These are phyloP conservation scores for Raffaelea ambrosiae DNA, from an alignment of 2,329 filamentous ascomycete genomes.

Conservation along the genomic window DNA sequence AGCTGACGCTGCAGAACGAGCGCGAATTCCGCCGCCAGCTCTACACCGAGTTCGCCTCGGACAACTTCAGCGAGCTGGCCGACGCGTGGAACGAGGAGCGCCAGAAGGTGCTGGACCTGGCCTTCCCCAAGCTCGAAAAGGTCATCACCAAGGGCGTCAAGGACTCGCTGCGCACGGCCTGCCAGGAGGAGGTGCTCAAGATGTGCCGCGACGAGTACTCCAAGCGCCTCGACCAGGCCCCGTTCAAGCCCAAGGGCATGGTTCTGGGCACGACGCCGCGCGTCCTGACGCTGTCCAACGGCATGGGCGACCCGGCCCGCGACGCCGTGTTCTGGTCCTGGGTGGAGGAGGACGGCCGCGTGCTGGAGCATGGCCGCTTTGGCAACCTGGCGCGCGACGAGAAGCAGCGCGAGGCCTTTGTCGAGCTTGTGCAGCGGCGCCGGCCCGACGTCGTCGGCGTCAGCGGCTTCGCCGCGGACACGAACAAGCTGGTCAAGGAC, in stretches of 20 bases:
- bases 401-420: conserved; percentile 59
- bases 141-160: conserved; percentile 89
- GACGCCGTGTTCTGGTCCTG: conserved; percentile 88
- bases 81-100: conserved; percentile 92
- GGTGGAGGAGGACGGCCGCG: conserved; percentile 84
- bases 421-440: conserved; percentile 68
- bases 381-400: conserved; percentile 66
- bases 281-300: conserved; percentile 80
- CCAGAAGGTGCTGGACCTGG: conserved; percentile 72
- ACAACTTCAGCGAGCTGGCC: conserved; percentile 90
- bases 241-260: conserved; percentile 91
- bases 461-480: conserved; percentile 81
- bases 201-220: conserved; percentile 83
- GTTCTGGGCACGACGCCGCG: conserved; percentile 79
- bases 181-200: conserved; percentile 85
- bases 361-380: conserved; percentile 84
- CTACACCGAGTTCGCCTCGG: conserved; percentile 78
- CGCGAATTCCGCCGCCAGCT: conserved; percentile 69
- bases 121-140: conserved; percentile 71
- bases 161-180: conserved; percentile 86
- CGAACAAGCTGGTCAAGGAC: conserved; percentile 73
- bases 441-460: conserved; percentile 86
- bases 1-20: conserved; percentile 67
- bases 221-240: conserved; percentile 86
- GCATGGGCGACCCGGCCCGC: conserved; percentile 61